These are phyloP conservation scores for Epichloe festucae DNA, from an alignment of 2,329 filamentous ascomycete species.

Conservation along the genomic window DNA sequence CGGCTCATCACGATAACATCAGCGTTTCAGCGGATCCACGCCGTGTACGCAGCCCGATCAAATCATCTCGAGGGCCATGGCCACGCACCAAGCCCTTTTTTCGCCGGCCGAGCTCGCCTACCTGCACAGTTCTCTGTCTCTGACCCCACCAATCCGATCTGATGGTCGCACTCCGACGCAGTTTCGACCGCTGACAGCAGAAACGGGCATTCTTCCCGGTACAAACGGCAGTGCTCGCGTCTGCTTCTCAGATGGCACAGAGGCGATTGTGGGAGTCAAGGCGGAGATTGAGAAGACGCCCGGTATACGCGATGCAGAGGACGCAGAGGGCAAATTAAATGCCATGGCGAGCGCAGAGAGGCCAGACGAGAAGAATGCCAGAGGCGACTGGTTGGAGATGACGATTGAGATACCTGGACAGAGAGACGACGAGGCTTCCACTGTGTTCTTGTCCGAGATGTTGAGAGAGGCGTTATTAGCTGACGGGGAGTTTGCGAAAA, in stretches of 20 bases:
- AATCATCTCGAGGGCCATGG: slow-evolving; percentile 30
- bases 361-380: slow-evolving; percentile 28
- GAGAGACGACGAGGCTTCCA: slow-evolving; percentile 81
- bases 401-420: slow-evolving; percentile 83
- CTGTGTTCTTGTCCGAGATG: slow-evolving; percentile 80
- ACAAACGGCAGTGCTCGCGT: slow-evolving; percentile 89
- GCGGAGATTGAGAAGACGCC: slow-evolving; percentile 75
- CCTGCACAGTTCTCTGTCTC: slow-evolving; percentile 74
- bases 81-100: slow-evolving; percentile 66
- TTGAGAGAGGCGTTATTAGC: slow-evolving; percentile 73
- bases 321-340: slow-evolving; percentile 8
- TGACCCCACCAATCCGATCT: slow-evolving; percentile 73
- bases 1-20: not conserved
- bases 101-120: slow-evolving; percentile 95
- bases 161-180: slow-evolving; percentile 73
- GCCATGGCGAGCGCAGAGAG: slow-evolving; percentile 25
- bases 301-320: slow-evolving; percentile 14
- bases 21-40: not conserved
- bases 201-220: slow-evolving; percentile 77
- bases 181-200: slow-evolving; percentile 82
- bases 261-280: slow-evolving; percentile 92
- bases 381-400: slow-evolving; percentile 72
- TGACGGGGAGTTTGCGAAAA: slow-evolving; percentile 54
- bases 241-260: slow-evolving; percentile 88
- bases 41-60: not conserved